Evolutionary conservation across 306 rosid genomes (phyloP), one percentile per base, ranked within the genome.

Genomic region (Quercus dentata): DNA sequence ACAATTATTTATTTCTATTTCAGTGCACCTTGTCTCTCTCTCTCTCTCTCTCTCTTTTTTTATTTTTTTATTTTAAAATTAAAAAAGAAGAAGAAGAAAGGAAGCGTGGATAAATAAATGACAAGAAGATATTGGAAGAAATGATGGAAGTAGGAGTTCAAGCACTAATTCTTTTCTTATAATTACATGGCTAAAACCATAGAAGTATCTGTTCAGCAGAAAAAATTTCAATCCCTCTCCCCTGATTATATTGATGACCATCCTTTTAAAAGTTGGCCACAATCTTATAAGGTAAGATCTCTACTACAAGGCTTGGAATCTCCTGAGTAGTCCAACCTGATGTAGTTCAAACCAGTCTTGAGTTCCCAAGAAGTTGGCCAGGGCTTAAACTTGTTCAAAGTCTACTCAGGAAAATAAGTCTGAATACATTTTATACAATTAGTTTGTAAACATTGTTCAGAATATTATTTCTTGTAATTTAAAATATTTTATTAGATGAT

Each of bases 21-120:
- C 44, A 35, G 9, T 35, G 44, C 44, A 35, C 44, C 44, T 35
- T 1, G 2, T 6, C 9, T 35, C 44, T 35, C 9, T 35, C 2
- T 35, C 0, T 35, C 0, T 33, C 6, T 31, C 9, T 35, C 41
- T 35, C 9, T 35, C 2, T 35, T 0, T 35, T 0, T 33, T 0
- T 31, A 1, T 35, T 35, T 1, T 6, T 6, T 0, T 21, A 21
- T 21, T 21, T 21, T 21, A 21, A 21, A 38, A 38, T 1, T 6
- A 38, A 38, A 2, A 38, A 35, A 35, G 9, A 35, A 38, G 44
- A 38, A 38, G 44, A 38, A 38, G 2, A 1, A 35, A 38, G 10
- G 44, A 7, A 38, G 44, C 1, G 2, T 38, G 44, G 44, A 35
- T 35, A 35, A 35, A 35, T 35, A 35, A 35, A 35, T 35, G 44